These are phyloP conservation scores for Globisporangium parvum DNA, from an alignment of 352 stramenopile genomes.

Conservation along the genomic window DNA sequence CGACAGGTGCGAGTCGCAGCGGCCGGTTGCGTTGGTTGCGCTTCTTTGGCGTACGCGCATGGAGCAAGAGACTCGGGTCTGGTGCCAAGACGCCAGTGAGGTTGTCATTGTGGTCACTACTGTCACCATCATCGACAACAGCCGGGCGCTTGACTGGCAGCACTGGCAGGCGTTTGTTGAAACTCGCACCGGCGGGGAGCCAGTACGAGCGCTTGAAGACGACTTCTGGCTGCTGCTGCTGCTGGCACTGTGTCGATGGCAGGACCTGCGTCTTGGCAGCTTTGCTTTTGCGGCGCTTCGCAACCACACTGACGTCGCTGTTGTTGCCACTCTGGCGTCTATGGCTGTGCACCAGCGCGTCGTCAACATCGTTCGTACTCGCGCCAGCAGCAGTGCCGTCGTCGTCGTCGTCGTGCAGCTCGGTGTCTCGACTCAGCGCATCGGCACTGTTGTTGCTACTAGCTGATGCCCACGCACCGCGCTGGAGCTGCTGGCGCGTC, in stretches of 20 bases:
- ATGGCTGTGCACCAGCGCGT: too few species aligned
- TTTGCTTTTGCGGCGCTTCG: not conserved
- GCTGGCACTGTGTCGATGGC: not conserved
- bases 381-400: too few species aligned
- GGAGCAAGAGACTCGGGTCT: not conserved
- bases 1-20: slow-evolving; percentile 30
- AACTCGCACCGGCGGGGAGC: slow-evolving; percentile 48
- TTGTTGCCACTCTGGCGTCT: not conserved
- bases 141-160: slow-evolving; percentile 19
- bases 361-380: too few species aligned
- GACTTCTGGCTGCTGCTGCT: not conserved
- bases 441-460: not conserved
- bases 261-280: not conserved
- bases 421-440: not conserved
- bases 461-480: not conserved
- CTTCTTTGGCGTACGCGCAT: slow-evolving; percentile 31
- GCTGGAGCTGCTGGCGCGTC: slow-evolving; percentile 8
- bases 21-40: slow-evolving; percentile 40
- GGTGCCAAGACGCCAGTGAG: slow-evolving; percentile 1
- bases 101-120: slow-evolving; percentile 2
- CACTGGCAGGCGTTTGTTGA: slow-evolving; percentile 34
- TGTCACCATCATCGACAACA: slow-evolving; percentile 1
- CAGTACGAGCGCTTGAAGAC: slow-evolving; percentile 63
- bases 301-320: not conserved
- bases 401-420: not conserved